These are phyloP conservation scores for Fusarium tupiense DNA, from an alignment of 2,329 filamentous ascomycete species.

Conservation along the genomic window DNA sequence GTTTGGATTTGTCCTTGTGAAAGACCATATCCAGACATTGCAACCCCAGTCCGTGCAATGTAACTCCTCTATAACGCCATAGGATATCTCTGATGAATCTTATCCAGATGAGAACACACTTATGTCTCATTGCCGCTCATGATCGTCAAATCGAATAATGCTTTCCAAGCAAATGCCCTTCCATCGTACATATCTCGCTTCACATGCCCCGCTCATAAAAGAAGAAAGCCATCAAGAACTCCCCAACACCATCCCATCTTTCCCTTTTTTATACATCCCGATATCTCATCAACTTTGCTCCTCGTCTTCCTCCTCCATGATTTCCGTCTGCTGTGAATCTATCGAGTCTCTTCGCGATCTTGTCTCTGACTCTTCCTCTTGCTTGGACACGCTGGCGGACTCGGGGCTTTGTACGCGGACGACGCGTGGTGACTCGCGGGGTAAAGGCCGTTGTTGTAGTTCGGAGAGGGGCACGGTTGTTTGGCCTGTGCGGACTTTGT, in stretches of 20 bases:
- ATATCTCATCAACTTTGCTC: background rate
- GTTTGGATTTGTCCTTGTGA: background rate
- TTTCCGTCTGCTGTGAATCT: constrained; percentile 29
- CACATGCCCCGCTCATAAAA: constrained; percentile 9
- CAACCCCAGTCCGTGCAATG: background rate
- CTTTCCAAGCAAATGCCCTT: constrained; percentile 1
- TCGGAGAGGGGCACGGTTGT: constrained; percentile 70
- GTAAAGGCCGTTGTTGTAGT: constrained; percentile 56
- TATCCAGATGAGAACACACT: constrained; percentile 13
- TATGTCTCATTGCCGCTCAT: constrained; percentile 19
- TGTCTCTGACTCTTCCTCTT: constrained; percentile 2
- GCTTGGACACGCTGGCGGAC: background rate
- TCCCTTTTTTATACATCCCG: background rate
- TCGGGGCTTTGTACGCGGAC: constrained; percentile 42
- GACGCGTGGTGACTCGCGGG: constrained; percentile 30
- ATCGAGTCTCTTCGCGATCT: constrained; percentile 24
- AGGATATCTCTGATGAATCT: constrained; percentile 28
- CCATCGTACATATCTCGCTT: constrained; percentile 6
- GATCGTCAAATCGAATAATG: constrained; percentile 13
- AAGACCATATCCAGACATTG: constrained; percentile 38
- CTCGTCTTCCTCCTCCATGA: constrained; percentile 15
- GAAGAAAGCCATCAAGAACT: constrained; percentile 15
- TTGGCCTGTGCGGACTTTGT: constrained; percentile 81
- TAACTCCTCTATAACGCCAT: constrained; percentile 22
- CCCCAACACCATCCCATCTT: constrained; percentile 16